Evolutionary conservation across 1,139 yeast species (phyloP).

Genomic region (Tardiomyces blankii): DNA sequence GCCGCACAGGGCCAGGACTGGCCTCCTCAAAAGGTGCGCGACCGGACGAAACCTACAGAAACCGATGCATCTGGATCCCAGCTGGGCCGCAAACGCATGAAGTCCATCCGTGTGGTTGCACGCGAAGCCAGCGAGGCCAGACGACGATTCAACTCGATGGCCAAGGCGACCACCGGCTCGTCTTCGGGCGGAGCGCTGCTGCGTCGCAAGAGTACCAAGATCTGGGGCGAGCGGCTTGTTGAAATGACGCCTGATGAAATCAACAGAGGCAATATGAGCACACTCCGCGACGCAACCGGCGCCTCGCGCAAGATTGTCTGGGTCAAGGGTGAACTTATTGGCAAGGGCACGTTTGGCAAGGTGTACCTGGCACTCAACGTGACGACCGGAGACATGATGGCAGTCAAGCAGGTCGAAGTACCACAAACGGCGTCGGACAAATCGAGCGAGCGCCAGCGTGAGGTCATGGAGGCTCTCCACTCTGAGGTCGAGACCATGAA

Average conservation of each 20-base stretch:
- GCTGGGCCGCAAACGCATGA: slow-evolving; percentile 40
- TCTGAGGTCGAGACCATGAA: slow-evolving; percentile 92
- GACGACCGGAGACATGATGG: slow-evolving; percentile 97
- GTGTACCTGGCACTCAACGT: slow-evolving; percentile 88
- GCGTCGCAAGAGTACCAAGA: slow-evolving; percentile 74
- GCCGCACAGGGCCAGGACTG: slow-evolving; percentile 10
- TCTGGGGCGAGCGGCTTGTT: slow-evolving; percentile 94
- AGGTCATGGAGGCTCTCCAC: slow-evolving; percentile 71
- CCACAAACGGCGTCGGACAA: slow-evolving; percentile 39
- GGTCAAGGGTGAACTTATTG: slow-evolving; percentile 96
- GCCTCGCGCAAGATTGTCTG: slow-evolving; percentile 82
- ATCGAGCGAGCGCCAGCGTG: slow-evolving; percentile 34
- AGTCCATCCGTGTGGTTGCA: slow-evolving; percentile 86
- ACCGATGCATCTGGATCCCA: not conserved
- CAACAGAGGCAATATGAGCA: slow-evolving; percentile 41
- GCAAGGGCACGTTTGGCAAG: slow-evolving; percentile 96
- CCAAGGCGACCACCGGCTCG: slow-evolving; percentile 16
- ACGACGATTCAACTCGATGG: slow-evolving; percentile 25
- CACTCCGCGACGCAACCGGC: slow-evolving; percentile 52
- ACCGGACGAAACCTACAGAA: not conserved
- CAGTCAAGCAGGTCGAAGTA: slow-evolving; percentile 87
- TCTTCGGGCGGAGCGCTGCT: slow-evolving; percentile 19
- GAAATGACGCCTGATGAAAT: slow-evolving; percentile 77
- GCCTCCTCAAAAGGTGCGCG: not conserved
- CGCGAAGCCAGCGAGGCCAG: slow-evolving; percentile 71